Evolutionary conservation across 805 yeast species (phyloP).

Genomic region (Candida sithepensis): DNA sequence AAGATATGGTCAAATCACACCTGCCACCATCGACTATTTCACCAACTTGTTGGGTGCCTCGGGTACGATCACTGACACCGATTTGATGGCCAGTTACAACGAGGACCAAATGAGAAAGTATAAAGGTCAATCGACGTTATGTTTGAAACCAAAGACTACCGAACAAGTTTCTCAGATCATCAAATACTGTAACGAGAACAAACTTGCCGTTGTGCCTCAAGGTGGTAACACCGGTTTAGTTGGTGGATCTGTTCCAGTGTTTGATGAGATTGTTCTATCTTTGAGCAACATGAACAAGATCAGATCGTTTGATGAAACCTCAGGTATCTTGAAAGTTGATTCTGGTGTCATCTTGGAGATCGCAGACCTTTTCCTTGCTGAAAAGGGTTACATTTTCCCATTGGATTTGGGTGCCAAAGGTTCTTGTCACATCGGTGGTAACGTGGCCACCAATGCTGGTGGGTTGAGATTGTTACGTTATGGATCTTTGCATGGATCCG

Average conservation of each 20-base stretch:
- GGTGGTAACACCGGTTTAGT: slow-evolving; percentile 97
- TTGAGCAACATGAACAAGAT: slow-evolving; percentile 69
- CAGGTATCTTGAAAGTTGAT: slow-evolving; percentile 85
- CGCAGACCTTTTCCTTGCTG: slow-evolving; percentile 76
- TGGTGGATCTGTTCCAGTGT: slow-evolving; percentile 90
- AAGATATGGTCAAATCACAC: slow-evolving; percentile 48
- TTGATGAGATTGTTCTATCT: slow-evolving; percentile 82
- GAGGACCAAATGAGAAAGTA: slow-evolving; percentile 96
- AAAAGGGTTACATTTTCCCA: slow-evolving; percentile 87
- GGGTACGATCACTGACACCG: slow-evolving; percentile 48
- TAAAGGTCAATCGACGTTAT: slow-evolving; percentile 78
- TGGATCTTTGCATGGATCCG: slow-evolving; percentile 91
- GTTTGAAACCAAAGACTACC: slow-evolving; percentile 77
- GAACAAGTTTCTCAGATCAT: slow-evolving; percentile 74
- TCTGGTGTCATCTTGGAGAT: slow-evolving; percentile 86
- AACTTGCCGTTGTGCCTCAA: slow-evolving; percentile 88
- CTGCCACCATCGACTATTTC: slow-evolving; percentile 60
- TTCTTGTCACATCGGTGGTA: slow-evolving; percentile 93
- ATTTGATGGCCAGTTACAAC: slow-evolving; percentile 68
- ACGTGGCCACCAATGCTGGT: slow-evolving; percentile 94
- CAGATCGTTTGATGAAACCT: slow-evolving; percentile 73
- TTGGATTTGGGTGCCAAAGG: slow-evolving; percentile 96
- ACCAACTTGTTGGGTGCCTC: slow-evolving; percentile 51
- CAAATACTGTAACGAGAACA: slow-evolving; percentile 73
- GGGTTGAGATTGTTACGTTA: slow-evolving; percentile 84